Percentiles rank a stretch among this genome's conserved stretches.
Evolutionary conservation across 1,139 yeast genomes (phyloP).

Genomic region (Meyerozyma elateridarum): DNA sequence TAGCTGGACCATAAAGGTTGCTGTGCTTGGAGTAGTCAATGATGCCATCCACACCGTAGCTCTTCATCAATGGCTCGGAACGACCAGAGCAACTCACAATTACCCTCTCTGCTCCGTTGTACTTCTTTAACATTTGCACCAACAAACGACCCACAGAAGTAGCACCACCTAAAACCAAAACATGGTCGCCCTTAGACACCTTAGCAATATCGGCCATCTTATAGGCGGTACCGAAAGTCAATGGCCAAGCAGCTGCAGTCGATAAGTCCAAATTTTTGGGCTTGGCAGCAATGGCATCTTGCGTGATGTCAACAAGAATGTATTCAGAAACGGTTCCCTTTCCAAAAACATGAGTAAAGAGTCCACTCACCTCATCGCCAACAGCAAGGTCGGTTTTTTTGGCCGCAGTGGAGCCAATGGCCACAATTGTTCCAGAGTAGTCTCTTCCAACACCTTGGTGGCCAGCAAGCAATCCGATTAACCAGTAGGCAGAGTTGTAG

Average conservation of each 20-base stretch:
- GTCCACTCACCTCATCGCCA: constrained; percentile 68
- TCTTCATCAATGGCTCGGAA: not conserved
- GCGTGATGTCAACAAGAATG: constrained; percentile 37
- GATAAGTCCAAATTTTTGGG: not conserved
- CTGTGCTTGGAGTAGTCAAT: constrained; percentile 1
- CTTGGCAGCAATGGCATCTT: constrained; percentile 30
- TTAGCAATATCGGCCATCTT: constrained; percentile 28
- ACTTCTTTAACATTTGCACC: constrained; percentile 38
- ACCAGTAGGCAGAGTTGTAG: constrained; percentile 20
- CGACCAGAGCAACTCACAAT: not conserved
- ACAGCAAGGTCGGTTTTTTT: constrained; percentile 30
- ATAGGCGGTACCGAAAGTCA: constrained; percentile 56
- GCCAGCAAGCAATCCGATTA: constrained; percentile 13
- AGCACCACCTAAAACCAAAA: constrained; percentile 68
- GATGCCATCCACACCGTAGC: not conserved
- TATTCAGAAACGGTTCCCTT: constrained; percentile 49
- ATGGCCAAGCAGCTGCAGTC: constrained; percentile 53
- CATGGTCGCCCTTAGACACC: constrained; percentile 22
- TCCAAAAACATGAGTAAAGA: constrained; percentile 38
- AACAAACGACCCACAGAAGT: constrained; percentile 66
- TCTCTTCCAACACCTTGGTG: constrained; percentile 65
- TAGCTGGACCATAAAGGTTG: not conserved
- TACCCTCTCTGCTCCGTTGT: not conserved
- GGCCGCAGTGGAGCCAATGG: constrained; percentile 47
- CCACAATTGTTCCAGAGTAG: constrained; percentile 58